Evolutionary conservation across 306 rosid genomes (phyloP).

Genomic region (Vigna radiata): DNA sequence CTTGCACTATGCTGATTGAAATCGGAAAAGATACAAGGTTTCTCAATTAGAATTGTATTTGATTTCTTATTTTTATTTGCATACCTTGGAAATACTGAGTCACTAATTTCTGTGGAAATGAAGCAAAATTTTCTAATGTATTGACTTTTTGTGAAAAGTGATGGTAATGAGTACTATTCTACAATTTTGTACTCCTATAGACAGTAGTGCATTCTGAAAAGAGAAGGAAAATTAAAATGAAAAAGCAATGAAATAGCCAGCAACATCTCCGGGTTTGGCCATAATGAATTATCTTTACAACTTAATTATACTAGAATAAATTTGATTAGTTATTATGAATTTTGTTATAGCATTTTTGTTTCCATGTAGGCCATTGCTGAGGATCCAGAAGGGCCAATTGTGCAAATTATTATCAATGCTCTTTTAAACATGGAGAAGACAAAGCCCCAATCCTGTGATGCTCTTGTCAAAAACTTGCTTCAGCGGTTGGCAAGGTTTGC

Average conservation of each 20-base stretch:
- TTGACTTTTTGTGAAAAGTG: neutral
- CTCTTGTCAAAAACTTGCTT: conserved; percentile 70
- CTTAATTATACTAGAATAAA: conserved; percentile 6
- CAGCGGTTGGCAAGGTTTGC: conserved; percentile 76
- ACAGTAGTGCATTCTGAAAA: conserved; percentile 8
- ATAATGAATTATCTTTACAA: neutral
- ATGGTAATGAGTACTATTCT: neutral
- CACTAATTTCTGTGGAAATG: neutral
- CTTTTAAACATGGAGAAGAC: conserved; percentile 72
- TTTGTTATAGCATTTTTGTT: conserved; percentile 11
- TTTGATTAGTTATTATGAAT: conserved; percentile 1
- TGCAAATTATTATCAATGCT: conserved; percentile 58
- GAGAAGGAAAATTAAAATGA: neutral
- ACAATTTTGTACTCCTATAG: neutral
- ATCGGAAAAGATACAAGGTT: conserved; percentile 3
- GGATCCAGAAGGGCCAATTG: conserved; percentile 68
- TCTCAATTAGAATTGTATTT: neutral
- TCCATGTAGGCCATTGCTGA: conserved; percentile 63
- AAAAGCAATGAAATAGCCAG: neutral
- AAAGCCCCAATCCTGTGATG: conserved; percentile 79
- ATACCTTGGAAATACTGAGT: neutral
- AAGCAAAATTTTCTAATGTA: conserved; percentile 5
- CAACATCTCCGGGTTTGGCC: neutral
- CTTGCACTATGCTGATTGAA: conserved; percentile 17
- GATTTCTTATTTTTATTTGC: neutral